Percentiles rank a stretch among this genome's conserved stretches.
Evolutionary conservation across 2,329 filamentous ascomycete genomes (phyloP).

Genomic region (Lasiodiplodia hormozganensis): DNA sequence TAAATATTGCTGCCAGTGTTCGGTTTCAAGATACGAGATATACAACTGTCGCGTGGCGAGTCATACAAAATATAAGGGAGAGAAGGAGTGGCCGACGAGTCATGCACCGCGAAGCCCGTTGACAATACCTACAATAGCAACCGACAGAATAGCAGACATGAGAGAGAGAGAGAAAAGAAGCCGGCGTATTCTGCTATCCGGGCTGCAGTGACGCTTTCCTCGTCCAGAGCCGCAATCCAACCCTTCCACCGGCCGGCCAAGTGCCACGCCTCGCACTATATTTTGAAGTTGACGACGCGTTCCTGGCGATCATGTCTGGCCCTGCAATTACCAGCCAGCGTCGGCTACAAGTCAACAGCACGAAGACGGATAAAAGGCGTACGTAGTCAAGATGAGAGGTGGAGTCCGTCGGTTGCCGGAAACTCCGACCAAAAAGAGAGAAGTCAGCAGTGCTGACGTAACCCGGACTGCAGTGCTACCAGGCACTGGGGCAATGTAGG

Average conservation of each 20-base stretch:
- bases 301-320: constrained; percentile 4
- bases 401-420: not conserved
- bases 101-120: not conserved
- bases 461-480: not conserved
- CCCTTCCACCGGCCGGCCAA: not conserved
- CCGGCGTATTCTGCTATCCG: not conserved
- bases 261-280: not conserved
- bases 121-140: not conserved
- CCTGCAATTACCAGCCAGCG: constrained; percentile 15
- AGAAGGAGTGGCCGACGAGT: constrained; percentile 4
- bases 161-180: not conserved
- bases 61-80: constrained; percentile 24
- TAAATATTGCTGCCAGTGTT: constrained; percentile 4
- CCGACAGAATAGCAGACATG: not conserved
- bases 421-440: not conserved
- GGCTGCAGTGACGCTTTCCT: not conserved
- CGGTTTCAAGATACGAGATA: constrained; percentile 20
- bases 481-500: too few relatives aligned
- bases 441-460: not conserved
- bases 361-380: constrained; percentile 7
- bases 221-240: not conserved
- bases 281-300: not conserved
- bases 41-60: constrained; percentile 22
- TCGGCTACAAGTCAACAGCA: not conserved
- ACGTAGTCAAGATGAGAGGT: constrained; percentile 9